Conservation (phyloP, 352 stramenopile species). For the Pseudoperonospora humuli region DNA sequence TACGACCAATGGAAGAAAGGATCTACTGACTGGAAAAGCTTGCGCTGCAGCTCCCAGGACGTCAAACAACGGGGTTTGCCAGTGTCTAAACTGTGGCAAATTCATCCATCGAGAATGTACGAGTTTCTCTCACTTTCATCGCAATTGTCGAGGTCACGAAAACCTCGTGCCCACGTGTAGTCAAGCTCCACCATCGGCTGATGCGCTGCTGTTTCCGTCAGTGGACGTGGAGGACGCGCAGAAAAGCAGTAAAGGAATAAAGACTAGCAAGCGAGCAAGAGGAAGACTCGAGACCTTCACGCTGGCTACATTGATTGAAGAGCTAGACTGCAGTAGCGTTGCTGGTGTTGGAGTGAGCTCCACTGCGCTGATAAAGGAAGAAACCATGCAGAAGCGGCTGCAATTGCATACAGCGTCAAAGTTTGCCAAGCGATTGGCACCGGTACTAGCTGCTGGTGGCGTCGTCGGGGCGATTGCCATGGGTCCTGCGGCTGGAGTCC, state of each 20-base stretch:
- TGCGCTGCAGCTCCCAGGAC: neutral
- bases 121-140: constrained; percentile 37
- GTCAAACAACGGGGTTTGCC: constrained; percentile 24
- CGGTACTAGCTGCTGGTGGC: constrained; percentile 50
- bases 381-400: constrained; percentile 4
- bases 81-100: constrained; percentile 48
- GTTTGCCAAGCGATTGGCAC: constrained; percentile 31
- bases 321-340: constrained; percentile 20
- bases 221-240: constrained; percentile 5
- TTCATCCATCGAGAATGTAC: constrained; percentile 52
- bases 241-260: constrained; percentile 1
- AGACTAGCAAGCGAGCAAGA: neutral
- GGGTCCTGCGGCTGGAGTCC: constrained; percentile 33
- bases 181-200: constrained; percentile 6
- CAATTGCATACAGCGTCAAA: constrained; percentile 20
- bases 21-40: neutral
- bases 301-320: constrained; percentile 30
- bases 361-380: neutral
- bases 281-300: constrained; percentile 17
- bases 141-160: constrained; percentile 32
- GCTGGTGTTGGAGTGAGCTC: constrained; percentile 1
- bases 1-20: neutral
- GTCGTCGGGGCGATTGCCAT: constrained; percentile 49
- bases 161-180: constrained; percentile 29
- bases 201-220: constrained; percentile 15